Evolutionary conservation across 768 basidiomycete genomes (phyloP).

Genomic region (Lyophyllum semitale): DNA sequence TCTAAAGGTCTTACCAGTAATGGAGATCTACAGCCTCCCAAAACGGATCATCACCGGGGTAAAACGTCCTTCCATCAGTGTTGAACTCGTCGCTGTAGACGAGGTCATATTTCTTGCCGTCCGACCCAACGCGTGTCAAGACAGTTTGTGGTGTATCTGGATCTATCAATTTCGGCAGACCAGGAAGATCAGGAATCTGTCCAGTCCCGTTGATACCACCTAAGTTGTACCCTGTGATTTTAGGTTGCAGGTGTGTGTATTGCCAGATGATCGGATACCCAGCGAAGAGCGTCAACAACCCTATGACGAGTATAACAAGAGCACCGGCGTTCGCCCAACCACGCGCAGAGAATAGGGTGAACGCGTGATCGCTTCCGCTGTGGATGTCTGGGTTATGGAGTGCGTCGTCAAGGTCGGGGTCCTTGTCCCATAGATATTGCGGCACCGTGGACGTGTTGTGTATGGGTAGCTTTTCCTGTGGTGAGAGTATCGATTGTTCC

Average conservation of each 20-base stretch:
- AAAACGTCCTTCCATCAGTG: slow-evolving; percentile 59
- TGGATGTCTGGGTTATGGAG: slow-evolving; percentile 87
- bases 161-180: slow-evolving; percentile 75
- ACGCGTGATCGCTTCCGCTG: slow-evolving; percentile 56
- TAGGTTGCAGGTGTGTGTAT: slow-evolving; percentile 34
- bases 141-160: slow-evolving; percentile 65
- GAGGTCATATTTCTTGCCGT: slow-evolving; percentile 79
- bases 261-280: slow-evolving; percentile 84
- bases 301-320: slow-evolving; percentile 66
- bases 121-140: slow-evolving; percentile 60
- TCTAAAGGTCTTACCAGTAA: slow-evolving; percentile 63
- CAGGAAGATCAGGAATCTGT: slow-evolving; percentile 78
- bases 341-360: slow-evolving; percentile 76
- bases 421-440: slow-evolving; percentile 78
- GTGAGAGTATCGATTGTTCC: slow-evolving; percentile 34
- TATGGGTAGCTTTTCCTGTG: slow-evolving; percentile 32
- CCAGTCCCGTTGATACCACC: slow-evolving; percentile 88
- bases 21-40: slow-evolving; percentile 88
- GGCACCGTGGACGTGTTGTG: slow-evolving; percentile 65
- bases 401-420: slow-evolving; percentile 87
- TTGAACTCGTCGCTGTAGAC: slow-evolving; percentile 85
- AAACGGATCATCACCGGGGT: slow-evolving; percentile 83
- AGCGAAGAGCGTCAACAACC: slow-evolving; percentile 78
- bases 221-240: slow-evolving; percentile 71
- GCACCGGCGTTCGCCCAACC: slow-evolving; percentile 83